Base-by-base conservation (phyloP, 108 stramenopile species). In the Nitzschia inconspicua region DNA sequence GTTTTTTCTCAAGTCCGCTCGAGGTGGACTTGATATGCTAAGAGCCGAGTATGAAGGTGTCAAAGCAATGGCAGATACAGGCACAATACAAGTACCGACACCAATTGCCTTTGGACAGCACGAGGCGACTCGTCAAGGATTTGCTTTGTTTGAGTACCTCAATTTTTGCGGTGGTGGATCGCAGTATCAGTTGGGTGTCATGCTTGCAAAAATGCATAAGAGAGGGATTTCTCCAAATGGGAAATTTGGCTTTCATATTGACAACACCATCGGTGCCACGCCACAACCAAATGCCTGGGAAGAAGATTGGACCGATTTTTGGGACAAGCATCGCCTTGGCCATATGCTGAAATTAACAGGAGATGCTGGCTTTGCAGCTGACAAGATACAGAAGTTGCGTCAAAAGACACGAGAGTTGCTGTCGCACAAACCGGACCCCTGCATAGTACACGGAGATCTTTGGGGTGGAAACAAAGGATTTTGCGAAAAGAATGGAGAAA, bases 401-500 rank as follows among this genome's bases (percentile, higher is more conserved):
- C 7, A 36, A 13, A 78, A 83, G 47, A 85, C 84, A 20, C 51
- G 80, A 14, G 56, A 77, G 19, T 60, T 86, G n/a, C 60, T 86
- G 29, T 75, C 79, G 26, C 78, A 84, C 60, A 60, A 79, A 34
- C 79, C 78, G 8, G 31, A 52, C 42, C 85, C 86, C 14, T 77
- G 82, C 23, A 41, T 89, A 11, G 37, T 92, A 4, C 90, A 92
- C 42, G 90, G 90, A 8, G 90, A 92, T 64, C 56, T 92, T 13
- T 92, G 90, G 90, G 82, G 83, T 20, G 90, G 90, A 23, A 92
- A 92, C 62, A 78, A 78, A 39, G 84, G 84, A 0, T 83, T 74
- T 57, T 68, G 72, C 53, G 61, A 65, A 47, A 70, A 68, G 14
- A 55, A 68, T n/a, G 78, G 66, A 4, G 56, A 53, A 22, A 65